These are phyloP conservation scores for Colletotrichum higginsianum DNA, from an alignment of 2,329 filamentous ascomycete genomes.

Conservation along the genomic window DNA sequence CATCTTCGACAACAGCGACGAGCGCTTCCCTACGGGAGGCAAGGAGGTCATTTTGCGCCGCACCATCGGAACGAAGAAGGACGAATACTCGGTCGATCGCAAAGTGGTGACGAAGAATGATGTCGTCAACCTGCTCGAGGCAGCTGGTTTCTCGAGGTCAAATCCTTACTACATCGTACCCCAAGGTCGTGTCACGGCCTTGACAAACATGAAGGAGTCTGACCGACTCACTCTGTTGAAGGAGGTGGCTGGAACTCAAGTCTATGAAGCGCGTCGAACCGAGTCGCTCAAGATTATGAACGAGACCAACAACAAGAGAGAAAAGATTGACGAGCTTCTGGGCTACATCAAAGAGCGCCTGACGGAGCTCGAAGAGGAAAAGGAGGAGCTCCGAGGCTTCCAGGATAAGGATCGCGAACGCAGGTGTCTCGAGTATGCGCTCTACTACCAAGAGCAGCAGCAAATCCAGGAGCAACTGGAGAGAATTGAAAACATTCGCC, in stretches of 20 bases:
- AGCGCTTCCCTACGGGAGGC: constrained; percentile 93
- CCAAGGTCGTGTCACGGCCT: constrained; percentile 92
- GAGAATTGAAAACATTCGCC: constrained; percentile 84
- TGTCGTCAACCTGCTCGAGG: constrained; percentile 95
- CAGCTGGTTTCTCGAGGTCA: constrained; percentile 94
- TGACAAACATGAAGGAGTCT: constrained; percentile 99
- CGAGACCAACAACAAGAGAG: constrained; percentile 94
- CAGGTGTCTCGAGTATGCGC: constrained; percentile 93
- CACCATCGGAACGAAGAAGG: constrained; percentile 97
- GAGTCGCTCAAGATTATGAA: constrained; percentile 98
- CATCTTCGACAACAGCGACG: constrained; percentile 97
- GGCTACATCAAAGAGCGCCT: constrained; percentile 93
- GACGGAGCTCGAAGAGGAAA: constrained; percentile 93
- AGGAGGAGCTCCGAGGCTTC: constrained; percentile 93
- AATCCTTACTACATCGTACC: constrained; percentile 99
- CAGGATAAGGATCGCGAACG: constrained; percentile 96
- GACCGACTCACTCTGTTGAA: constrained; percentile 92
- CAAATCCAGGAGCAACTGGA: constrained; percentile 84
- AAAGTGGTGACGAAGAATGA: constrained; percentile 96
- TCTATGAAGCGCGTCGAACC: constrained; percentile 92
- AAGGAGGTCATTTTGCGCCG: constrained; percentile 91
- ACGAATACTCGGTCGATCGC: constrained; percentile 97
- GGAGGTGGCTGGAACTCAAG: constrained; percentile 97
- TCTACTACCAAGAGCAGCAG: constrained; percentile 90
- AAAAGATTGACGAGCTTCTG: constrained; percentile 94